These are phyloP conservation scores for Paraleonurus japonicus DNA, from an alignment of 257 asterid genomes.

Conservation along the genomic window DNA sequence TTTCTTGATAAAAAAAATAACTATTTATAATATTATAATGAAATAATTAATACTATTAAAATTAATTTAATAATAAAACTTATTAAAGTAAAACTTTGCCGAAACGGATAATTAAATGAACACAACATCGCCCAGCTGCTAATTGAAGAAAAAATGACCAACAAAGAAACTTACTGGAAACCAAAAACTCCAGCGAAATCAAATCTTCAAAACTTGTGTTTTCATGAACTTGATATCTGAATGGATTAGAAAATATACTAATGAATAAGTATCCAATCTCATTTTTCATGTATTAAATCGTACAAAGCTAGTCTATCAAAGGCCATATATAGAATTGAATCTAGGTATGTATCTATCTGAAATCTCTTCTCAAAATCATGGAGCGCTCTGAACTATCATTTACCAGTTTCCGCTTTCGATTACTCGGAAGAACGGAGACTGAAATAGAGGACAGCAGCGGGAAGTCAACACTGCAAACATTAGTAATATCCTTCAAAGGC, in stretches of 20 bases:
- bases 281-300: too few species aligned
- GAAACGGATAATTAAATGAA: not conserved
- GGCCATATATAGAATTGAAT: too few species aligned
- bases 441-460: not conserved
- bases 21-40: too few species aligned
- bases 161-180: too few species aligned
- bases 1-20: too few species aligned
- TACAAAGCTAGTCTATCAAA: not conserved
- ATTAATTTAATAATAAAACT: too few species aligned
- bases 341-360: not conserved
- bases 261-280: not conserved
- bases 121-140: not conserved
- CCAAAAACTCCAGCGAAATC: too few species aligned
- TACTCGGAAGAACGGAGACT: not conserved
- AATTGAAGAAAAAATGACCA: not conserved
- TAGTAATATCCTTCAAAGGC: slow-evolving; percentile 51
- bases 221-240: not conserved
- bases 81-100: too few species aligned
- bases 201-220: not conserved
- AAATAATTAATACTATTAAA: too few species aligned
- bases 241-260: not conserved
- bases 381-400: too few species aligned
- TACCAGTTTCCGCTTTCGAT: too few species aligned
- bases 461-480: slow-evolving; percentile 17
- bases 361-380: too few species aligned